These are phyloP conservation scores for Penicillium sumatraense DNA, from an alignment of 2,329 filamentous ascomycete species.

Conservation along the genomic window DNA sequence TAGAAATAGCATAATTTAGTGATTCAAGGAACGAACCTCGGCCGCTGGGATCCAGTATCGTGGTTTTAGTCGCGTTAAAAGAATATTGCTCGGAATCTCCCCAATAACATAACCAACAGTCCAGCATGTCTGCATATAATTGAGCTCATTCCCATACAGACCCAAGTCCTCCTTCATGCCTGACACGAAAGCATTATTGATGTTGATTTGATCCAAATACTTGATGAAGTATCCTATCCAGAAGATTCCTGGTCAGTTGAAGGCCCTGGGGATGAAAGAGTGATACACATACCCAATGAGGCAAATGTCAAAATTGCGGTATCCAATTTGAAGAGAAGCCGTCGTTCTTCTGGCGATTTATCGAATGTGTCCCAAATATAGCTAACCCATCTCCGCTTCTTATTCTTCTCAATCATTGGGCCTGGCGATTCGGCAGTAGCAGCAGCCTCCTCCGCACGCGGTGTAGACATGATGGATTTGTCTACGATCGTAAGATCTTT, in stretches of 20 bases:
- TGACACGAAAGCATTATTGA: conserved; percentile 54
- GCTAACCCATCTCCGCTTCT: conserved; percentile 51
- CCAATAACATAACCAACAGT: conserved; percentile 65
- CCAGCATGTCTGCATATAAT: conserved; percentile 62
- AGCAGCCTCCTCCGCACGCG: conserved; percentile 17
- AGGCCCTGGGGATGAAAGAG: neutral
- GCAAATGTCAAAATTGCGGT: conserved; percentile 55
- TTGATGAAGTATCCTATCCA: conserved; percentile 56
- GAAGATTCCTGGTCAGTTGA: neutral
- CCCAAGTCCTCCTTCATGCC: conserved; percentile 60
- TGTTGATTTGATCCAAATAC: conserved; percentile 52
- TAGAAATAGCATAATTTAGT: neutral
- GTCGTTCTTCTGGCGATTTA: conserved; percentile 55
- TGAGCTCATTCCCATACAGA: conserved; percentile 60
- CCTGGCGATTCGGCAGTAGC: conserved; percentile 10
- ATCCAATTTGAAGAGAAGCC: conserved; percentile 56
- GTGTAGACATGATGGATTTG: conserved; percentile 21
- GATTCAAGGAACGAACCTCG: conserved; percentile 38
- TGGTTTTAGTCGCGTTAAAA: conserved; percentile 55
- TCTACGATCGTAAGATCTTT: neutral
- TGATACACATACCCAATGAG: conserved; percentile 38
- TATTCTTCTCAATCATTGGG: conserved; percentile 26
- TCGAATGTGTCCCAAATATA: conserved; percentile 60
- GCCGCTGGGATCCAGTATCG: conserved; percentile 54
- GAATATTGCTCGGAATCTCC: conserved; percentile 56